Evolutionary conservation across 805 yeast species (phyloP).

Genomic region (Hanseniaspora clermontiae): DNA sequence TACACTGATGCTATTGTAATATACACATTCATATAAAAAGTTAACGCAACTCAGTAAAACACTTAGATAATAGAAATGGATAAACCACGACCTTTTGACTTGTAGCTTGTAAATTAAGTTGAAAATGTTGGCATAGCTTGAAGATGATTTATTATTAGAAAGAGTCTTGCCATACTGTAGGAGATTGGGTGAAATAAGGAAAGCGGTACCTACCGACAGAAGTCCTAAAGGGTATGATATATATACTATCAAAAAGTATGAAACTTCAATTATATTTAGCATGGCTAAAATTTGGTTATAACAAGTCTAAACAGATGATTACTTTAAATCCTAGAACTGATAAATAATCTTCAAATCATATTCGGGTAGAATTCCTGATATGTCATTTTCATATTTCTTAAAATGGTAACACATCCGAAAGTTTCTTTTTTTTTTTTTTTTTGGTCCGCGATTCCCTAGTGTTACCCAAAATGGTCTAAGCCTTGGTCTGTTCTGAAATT

Average conservation of each 20-base stretch:
- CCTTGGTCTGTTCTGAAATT: neutral
- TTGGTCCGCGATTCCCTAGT: neutral
- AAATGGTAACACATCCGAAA: neutral
- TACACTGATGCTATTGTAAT: no score
- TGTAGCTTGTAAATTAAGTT: neutral
- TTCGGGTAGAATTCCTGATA: neutral
- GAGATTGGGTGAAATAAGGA: neutral
- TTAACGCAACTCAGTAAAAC: neutral
- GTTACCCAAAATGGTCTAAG: no score
- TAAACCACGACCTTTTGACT: constrained; percentile 10
- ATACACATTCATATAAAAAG: neutral
- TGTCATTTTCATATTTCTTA: neutral
- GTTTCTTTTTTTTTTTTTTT: neutral
- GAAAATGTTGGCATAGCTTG: neutral
- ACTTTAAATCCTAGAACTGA: neutral
- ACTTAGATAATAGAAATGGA: constrained; percentile 11
- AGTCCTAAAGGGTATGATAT: constrained; percentile 7
- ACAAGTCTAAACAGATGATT: neutral
- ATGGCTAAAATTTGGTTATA: neutral
- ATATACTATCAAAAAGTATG: neutral
- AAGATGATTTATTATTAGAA: neutral
- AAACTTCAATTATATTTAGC: neutral
- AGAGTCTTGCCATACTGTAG: constrained; percentile 12
- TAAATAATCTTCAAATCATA: neutral
- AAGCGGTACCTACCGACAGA: neutral